Percentiles rank a stretch among this genome's conserved stretches.
phyloP scores from a whole-genome alignment of 2,329 filamentous ascomycete species.

The Scedosporium boydii region DNA sequence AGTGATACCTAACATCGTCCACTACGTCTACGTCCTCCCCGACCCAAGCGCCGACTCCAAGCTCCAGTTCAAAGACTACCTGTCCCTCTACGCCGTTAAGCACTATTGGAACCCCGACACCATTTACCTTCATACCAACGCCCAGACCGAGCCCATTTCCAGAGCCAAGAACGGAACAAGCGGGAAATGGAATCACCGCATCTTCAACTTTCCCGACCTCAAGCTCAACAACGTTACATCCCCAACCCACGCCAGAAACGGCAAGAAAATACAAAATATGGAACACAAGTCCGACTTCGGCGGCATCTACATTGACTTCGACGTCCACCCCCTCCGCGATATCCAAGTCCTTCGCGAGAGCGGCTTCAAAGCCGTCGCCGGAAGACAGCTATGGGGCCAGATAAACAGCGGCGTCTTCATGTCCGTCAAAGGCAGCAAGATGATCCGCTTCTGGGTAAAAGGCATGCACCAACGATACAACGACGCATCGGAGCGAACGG shows the following conservation, averaged over 20 bases:
- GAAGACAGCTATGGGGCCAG: slow-evolving; percentile 10
- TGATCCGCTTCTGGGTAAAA: slow-evolving; percentile 22
- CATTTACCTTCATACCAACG: slow-evolving; percentile 20
- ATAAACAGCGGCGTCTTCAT: slow-evolving; percentile 17
- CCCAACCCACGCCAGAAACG: slow-evolving; percentile 11
- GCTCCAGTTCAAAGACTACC: slow-evolving; percentile 16
- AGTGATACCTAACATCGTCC: slow-evolving; percentile 17
- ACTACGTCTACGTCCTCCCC: slow-evolving; percentile 15
- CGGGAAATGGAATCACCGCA: background rate
- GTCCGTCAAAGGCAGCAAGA: slow-evolving; percentile 10
- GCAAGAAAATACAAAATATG: slow-evolving; percentile 8
- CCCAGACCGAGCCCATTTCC: slow-evolving; percentile 7
- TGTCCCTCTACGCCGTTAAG: slow-evolving; percentile 15
- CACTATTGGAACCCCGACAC: slow-evolving; percentile 13
- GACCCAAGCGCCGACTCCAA: slow-evolving; percentile 12
- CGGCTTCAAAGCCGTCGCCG: slow-evolving; percentile 12
- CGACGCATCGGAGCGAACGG: slow-evolving; percentile 6
- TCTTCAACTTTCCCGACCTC: background rate
- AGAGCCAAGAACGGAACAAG: background rate
- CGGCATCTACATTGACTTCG: slow-evolving; percentile 14
- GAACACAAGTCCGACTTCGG: slow-evolving; percentile 15
- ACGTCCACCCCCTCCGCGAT: slow-evolving; percentile 12
- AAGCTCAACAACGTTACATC: background rate
- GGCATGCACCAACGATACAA: slow-evolving; percentile 17
- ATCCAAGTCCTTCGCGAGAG: slow-evolving; percentile 10